phyloP scores from a whole-genome alignment of 768 basidiomycete species.

The Xerocomellus dryophilus region DNA sequence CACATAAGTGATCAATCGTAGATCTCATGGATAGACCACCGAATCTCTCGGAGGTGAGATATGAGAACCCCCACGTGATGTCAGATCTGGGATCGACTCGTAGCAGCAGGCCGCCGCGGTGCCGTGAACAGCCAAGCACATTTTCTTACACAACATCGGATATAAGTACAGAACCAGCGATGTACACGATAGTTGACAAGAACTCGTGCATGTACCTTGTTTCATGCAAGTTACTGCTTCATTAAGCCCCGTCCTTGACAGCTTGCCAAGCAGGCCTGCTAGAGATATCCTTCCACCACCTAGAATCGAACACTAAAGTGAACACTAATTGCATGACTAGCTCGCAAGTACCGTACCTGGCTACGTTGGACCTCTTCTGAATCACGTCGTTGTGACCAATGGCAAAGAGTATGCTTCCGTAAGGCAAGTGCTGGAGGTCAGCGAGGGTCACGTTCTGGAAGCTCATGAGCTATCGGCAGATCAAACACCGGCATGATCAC shows the following conservation, averaged over 20 bases:
- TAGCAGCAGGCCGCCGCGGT: background rate
- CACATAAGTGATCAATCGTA: background rate
- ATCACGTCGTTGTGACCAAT: constrained; percentile 32
- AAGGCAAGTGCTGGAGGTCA: constrained; percentile 57
- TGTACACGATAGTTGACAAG: background rate
- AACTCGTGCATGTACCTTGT: background rate
- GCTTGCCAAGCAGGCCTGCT: constrained; percentile 45
- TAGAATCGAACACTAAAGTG: constrained; percentile 15
- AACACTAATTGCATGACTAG: background rate
- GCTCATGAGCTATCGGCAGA: background rate
- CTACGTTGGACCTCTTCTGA: constrained; percentile 39
- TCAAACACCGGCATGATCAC: background rate
- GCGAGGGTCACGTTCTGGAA: constrained; percentile 48
- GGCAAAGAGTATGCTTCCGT: constrained; percentile 31
- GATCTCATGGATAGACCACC: background rate
- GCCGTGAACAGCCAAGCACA: background rate
- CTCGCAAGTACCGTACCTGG: constrained; percentile 33
- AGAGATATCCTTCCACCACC: constrained; percentile 54
- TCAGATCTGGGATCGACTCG: background rate
- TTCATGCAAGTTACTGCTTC: background rate
- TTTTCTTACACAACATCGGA: background rate
- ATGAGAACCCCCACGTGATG: background rate
- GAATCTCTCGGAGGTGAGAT: background rate
- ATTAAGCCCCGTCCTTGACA: constrained; percentile 37
- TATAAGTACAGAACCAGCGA: background rate